phyloP scores from a whole-genome alignment of 2,329 filamentous ascomycete species.

The Fusarium sp. region DNA sequence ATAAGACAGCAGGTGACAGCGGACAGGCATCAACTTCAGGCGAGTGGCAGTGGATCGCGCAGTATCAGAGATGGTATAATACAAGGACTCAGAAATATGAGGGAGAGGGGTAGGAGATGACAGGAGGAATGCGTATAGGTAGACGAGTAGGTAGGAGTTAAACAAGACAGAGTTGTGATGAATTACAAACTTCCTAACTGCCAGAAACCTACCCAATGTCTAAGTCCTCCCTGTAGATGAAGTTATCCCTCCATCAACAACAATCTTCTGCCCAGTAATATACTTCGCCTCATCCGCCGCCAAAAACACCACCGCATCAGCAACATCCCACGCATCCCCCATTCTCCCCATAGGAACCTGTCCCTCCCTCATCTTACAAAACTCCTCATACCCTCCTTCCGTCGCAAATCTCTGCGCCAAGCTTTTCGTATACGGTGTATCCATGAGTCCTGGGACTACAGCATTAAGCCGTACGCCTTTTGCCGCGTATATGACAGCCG shows the following conservation, averaged over 20 bases:
- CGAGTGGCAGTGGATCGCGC: too few relatives aligned
- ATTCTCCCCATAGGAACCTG: constrained; percentile 71
- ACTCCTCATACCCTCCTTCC: constrained; percentile 61
- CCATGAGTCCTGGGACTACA: constrained; percentile 68
- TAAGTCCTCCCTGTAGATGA: constrained; percentile 52
- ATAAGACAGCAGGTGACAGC: too few relatives aligned
- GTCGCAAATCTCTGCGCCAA: constrained; percentile 60
- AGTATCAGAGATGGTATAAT: too few relatives aligned
- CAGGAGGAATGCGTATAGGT: too few relatives aligned
- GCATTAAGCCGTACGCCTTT: constrained; percentile 64
- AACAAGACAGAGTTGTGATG: too few relatives aligned
- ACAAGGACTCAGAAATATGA: too few relatives aligned
- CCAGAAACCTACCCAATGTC: not conserved
- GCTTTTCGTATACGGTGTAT: constrained; percentile 63
- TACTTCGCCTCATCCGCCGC: constrained; percentile 70
- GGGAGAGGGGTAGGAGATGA: too few relatives aligned
- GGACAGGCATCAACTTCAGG: too few relatives aligned
- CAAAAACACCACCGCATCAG: constrained; percentile 67
- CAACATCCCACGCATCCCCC: constrained; percentile 71
- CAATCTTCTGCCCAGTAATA: constrained; percentile 68
- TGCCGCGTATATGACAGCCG: constrained; percentile 62
- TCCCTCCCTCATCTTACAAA: constrained; percentile 62
- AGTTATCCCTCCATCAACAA: constrained; percentile 62
- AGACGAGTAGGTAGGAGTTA: too few relatives aligned
- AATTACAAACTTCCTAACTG: too few relatives aligned